Conservation (phyloP, 176 grass and related monocot genomes). For the Bromus sterilis region DNA sequence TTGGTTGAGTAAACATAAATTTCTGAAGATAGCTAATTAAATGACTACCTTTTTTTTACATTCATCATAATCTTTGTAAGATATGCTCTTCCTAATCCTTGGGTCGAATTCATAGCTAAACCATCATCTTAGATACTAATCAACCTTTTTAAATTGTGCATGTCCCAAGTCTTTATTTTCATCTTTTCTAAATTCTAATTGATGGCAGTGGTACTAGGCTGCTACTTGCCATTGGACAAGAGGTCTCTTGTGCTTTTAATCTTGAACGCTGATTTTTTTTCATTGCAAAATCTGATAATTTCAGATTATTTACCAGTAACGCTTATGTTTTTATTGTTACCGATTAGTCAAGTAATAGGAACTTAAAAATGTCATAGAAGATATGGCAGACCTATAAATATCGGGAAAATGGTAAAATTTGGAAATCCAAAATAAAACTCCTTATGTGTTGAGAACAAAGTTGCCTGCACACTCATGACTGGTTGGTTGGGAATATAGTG, state of each 20-base stretch:
- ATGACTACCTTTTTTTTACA: background rate
- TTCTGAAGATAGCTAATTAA: background rate
- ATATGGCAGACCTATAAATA: background rate
- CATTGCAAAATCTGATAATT: background rate
- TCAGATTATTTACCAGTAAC: background rate
- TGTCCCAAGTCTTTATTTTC: background rate
- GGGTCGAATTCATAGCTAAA: background rate
- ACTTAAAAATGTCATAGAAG: background rate
- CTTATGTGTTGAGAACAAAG: background rate
- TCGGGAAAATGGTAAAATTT: background rate
- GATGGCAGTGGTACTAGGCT: background rate
- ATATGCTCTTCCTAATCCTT: background rate
- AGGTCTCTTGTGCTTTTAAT: background rate
- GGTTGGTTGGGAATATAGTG: background rate
- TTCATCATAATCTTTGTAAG: background rate
- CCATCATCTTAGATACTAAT: background rate
- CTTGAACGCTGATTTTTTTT: background rate
- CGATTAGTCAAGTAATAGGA: background rate
- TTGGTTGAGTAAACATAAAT: conserved; percentile 1
- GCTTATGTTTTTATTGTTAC: conserved; percentile 8
- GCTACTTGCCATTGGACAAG: background rate
- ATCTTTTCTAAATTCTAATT: conserved; percentile 5
- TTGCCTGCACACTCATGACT: background rate
- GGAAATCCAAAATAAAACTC: background rate
- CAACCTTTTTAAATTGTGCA: background rate